Conservation (phyloP, 768 basidiomycete species). For the Termitomyces sp. region DNA sequence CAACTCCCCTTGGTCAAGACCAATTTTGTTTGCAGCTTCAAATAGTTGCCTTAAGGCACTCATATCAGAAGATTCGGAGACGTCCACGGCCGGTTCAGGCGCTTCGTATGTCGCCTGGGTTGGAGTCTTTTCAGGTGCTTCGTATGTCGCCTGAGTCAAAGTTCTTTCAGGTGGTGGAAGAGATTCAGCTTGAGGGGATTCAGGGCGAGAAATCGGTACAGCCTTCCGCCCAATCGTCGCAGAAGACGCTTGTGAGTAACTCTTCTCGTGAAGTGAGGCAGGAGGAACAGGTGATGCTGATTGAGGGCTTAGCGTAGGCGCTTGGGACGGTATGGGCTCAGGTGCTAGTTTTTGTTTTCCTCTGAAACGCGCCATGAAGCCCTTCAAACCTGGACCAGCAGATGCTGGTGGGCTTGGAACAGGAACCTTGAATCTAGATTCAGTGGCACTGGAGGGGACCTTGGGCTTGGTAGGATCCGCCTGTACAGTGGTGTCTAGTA, state of each 20-base stretch:
- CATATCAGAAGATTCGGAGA: conserved; percentile 26
- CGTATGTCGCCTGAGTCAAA: conserved; percentile 10
- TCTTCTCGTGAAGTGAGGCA: conserved; percentile 28
- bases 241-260: conserved; percentile 21
- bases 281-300: conserved; percentile 25
- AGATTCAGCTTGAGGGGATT: conserved; percentile 1
- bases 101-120: conserved; percentile 9
- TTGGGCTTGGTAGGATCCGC: conserved; percentile 36
- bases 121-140: conserved; percentile 4
- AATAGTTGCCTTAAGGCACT: conserved; percentile 62
- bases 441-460: conserved; percentile 43
- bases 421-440: conserved; percentile 52
- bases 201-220: conserved; percentile 23
- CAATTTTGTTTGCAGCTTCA: conserved; percentile 70
- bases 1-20: conserved; percentile 68
- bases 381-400: conserved; percentile 69
- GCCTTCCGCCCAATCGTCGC: conserved; percentile 21
- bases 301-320: conserved; percentile 26
- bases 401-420: conserved; percentile 65
- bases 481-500: conserved; percentile 33
- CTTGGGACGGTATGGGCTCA: conserved; percentile 27
- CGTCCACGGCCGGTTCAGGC: conserved; percentile 12
- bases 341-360: conserved; percentile 39
- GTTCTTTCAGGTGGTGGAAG: neutral
- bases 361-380: conserved; percentile 80